These are phyloP conservation scores for Blastomyces silverae DNA, from an alignment of 2,329 filamentous ascomycete genomes.

Conservation along the genomic window DNA sequence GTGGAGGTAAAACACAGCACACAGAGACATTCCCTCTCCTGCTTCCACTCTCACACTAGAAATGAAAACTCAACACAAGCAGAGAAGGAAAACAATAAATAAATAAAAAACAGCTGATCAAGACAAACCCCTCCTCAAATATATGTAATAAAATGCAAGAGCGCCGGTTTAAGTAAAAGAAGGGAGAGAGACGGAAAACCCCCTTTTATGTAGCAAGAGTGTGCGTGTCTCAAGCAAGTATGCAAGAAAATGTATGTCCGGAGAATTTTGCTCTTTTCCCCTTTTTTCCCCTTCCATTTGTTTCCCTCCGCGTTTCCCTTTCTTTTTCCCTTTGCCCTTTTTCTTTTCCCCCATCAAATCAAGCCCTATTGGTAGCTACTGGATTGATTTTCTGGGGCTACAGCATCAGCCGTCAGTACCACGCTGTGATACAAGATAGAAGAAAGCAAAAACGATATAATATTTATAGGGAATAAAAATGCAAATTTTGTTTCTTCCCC, in stretches of 20 bases:
- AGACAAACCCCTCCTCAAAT: not conserved
- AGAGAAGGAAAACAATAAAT: not conserved
- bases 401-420: constrained; percentile 27
- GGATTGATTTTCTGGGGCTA: constrained; percentile 29
- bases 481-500: not conserved
- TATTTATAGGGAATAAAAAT: constrained; percentile 13
- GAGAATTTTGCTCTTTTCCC: not conserved
- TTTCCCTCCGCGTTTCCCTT: not conserved
- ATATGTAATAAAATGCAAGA: not conserved
- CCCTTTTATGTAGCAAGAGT: not conserved
- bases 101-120: not conserved
- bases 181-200: not conserved
- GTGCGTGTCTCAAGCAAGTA: not conserved
- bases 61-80: not conserved
- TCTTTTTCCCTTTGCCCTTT: not conserved
- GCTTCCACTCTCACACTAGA: not conserved
- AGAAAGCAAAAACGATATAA: constrained; percentile 14
- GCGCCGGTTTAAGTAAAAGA: not conserved
- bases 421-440: constrained; percentile 22
- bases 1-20: not conserved
- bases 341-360: constrained; percentile 13
- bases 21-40: not conserved
- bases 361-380: constrained; percentile 26
- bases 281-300: not conserved
- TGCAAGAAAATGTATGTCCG: not conserved